phyloP scores from a whole-genome alignment of 306 rosid species.

The Sechiopsis laciniata region DNA sequence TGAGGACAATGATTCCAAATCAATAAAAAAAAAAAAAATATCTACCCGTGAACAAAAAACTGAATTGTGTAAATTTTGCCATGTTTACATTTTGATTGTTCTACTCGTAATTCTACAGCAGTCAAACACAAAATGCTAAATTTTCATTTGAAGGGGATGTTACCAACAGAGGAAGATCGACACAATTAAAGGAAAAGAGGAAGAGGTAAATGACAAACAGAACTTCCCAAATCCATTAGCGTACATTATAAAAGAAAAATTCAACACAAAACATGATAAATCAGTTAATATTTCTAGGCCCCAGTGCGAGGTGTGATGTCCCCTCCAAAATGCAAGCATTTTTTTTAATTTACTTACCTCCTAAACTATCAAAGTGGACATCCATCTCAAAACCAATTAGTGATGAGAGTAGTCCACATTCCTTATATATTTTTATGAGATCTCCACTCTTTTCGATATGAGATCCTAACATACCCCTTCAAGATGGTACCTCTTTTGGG shows the following conservation, averaged over 20 bases:
- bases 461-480: too few relatives aligned
- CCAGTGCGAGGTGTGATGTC: neutral
- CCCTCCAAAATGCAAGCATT: neutral
- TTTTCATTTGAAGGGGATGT: neutral
- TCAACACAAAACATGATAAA: neutral
- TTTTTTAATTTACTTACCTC: neutral
- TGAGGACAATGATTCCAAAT: slow-evolving; percentile 17
- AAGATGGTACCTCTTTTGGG: too few relatives aligned
- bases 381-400: too few relatives aligned
- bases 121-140: neutral
- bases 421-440: too few relatives aligned
- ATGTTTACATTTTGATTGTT: neutral
- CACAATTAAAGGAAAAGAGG: neutral
- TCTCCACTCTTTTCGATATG: too few relatives aligned
- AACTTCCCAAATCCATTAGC: neutral
- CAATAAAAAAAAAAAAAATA: slow-evolving; percentile 14
- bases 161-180: neutral
- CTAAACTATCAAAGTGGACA: too few relatives aligned
- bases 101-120: slow-evolving; percentile 18
- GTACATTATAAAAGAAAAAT: neutral
- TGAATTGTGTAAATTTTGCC: slow-evolving; percentile 13
- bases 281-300: neutral
- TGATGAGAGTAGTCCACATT: too few relatives aligned
- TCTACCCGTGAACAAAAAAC: slow-evolving; percentile 20
- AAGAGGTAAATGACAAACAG: neutral